phyloP scores from a whole-genome alignment of 1,284 basidiomycete species.

The Microbotryum violaceum region DNA sequence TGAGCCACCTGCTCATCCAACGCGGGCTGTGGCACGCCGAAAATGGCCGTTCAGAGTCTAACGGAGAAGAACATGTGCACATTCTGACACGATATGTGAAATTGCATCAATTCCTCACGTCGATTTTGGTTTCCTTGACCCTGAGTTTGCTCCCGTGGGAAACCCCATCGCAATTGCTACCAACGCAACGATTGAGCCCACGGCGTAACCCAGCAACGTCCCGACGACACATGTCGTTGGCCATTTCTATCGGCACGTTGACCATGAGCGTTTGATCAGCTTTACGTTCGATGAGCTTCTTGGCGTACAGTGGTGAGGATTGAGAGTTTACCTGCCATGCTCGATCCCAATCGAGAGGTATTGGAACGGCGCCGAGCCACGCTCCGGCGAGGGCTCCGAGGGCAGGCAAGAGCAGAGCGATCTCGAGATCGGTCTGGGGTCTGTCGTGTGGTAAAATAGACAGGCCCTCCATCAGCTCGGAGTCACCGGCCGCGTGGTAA shows the following conservation, averaged over 20 bases:
- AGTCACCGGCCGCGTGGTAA: too few species aligned
- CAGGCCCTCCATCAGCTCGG: too few species aligned
- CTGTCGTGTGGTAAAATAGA: constrained; percentile 42
- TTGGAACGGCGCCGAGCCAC: constrained; percentile 71
- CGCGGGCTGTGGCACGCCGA: too few species aligned
- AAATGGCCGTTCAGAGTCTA: too few species aligned
- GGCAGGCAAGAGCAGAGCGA: constrained; percentile 68
- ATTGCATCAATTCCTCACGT: too few species aligned
- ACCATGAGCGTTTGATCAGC: not conserved
- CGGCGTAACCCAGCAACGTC: constrained; percentile 23
- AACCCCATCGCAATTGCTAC: not conserved
- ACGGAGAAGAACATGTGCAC: too few species aligned
- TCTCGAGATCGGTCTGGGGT: constrained; percentile 58
- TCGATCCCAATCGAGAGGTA: constrained; percentile 88
- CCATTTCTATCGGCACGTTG: constrained; percentile 18
- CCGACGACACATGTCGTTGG: constrained; percentile 33
- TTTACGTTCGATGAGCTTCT: not conserved
- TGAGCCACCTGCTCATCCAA: too few species aligned
- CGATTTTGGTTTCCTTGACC: not conserved
- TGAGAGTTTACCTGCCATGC: constrained; percentile 73
- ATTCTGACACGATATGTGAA: too few species aligned
- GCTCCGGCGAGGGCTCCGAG: constrained; percentile 63
- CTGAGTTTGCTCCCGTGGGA: too few species aligned
- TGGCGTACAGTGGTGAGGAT: not conserved
- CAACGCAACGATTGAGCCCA: constrained; percentile 20